Conservation (phyloP, 805 yeast genomes). For the Schwanniomyces pseudopolymorphus region DNA sequence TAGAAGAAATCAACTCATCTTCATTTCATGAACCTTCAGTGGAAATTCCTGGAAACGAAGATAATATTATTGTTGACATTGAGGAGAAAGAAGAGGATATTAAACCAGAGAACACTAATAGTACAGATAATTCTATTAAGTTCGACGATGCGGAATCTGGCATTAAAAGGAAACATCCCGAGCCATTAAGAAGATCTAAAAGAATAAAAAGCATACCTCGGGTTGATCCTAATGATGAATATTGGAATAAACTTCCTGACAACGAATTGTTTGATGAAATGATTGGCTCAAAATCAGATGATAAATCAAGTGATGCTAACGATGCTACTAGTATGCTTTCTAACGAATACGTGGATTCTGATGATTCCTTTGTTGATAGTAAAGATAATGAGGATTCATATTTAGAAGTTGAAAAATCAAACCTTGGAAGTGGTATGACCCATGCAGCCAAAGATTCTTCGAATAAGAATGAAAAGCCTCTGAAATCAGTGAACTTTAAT, state of each 20-base stretch:
- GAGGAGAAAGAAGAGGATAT: neutral
- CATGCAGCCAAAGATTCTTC: neutral
- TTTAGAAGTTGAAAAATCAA: neutral
- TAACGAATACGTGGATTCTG: neutral
- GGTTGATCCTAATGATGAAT: constrained; percentile 20
- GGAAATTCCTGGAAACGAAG: neutral
- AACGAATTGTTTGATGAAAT: constrained; percentile 11
- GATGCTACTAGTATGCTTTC: neutral
- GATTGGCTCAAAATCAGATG: neutral
- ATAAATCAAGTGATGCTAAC: neutral
- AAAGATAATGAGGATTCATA: neutral
- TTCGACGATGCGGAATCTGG: neutral
- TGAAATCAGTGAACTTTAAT: neutral
- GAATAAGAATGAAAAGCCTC: neutral
- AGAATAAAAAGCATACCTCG: constrained; percentile 1
- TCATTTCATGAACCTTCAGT: neutral
- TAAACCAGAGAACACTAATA: neutral
- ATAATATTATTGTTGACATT: neutral
- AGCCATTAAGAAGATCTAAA: constrained; percentile 4
- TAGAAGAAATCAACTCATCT: neutral
- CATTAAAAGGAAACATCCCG: neutral
- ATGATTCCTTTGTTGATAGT: neutral
- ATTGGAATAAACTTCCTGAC: constrained; percentile 23
- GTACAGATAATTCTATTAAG: neutral
- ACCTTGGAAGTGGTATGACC: neutral